A percentile compares a stretch with the other conserved stretches of the same genome.
These are phyloP conservation scores for Mucor ambiguus DNA, from an alignment of 371 early-diverging fungal species.

Conservation along the genomic window DNA sequence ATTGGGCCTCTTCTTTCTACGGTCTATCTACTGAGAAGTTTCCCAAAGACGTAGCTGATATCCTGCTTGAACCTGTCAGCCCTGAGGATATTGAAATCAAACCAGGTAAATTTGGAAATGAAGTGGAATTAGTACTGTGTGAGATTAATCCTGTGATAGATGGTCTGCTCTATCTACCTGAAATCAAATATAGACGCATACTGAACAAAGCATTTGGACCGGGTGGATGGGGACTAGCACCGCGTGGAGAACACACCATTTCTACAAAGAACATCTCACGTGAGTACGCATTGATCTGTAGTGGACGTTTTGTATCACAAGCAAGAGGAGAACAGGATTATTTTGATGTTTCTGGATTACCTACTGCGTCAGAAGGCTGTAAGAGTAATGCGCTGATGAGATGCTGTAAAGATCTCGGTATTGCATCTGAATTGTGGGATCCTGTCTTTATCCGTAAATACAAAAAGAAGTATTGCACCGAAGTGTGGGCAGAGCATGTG, in stretches of 20 bases:
- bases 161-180: constrained; percentile 92
- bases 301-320: constrained; percentile 84
- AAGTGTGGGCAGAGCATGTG: constrained; percentile 78
- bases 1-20: constrained; percentile 76
- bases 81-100: constrained; percentile 89
- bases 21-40: constrained; percentile 80
- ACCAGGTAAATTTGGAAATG: constrained; percentile 61
- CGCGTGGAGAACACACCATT: constrained; percentile 90
- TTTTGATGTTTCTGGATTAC: constrained; percentile 72
- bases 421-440: constrained; percentile 96
- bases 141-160: constrained; percentile 49
- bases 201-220: constrained; percentile 95
- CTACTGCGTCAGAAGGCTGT: constrained; percentile 92
- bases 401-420: constrained; percentile 96
- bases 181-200: constrained; percentile 95
- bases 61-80: constrained; percentile 74
- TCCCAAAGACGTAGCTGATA: constrained; percentile 65
- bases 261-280: constrained; percentile 78
- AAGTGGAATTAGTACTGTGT: no score
- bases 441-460: constrained; percentile 86
- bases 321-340: constrained; percentile 97
- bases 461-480: constrained; percentile 79
- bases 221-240: constrained; percentile 93
- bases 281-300: constrained; percentile 90
- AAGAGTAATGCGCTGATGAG: constrained; percentile 95